Evolutionary conservation across 2,329 filamentous ascomycete genomes (phyloP), one percentile per base, ranked within the genome.

Genomic region (Fonsecaea pedrosoi): DNA sequence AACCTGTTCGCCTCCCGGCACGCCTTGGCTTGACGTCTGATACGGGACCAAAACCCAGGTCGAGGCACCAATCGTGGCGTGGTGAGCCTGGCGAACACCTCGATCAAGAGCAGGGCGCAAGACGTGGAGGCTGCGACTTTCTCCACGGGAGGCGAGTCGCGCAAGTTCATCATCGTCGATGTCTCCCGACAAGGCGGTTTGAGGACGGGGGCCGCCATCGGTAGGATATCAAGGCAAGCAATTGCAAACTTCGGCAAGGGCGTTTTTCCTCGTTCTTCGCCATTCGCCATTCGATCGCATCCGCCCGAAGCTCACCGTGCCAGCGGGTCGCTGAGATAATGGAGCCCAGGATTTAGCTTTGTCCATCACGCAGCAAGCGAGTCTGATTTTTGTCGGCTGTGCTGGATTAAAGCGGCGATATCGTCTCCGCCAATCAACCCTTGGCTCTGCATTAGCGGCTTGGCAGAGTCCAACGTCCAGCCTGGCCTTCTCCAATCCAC

Each of bases 131-230:
- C 45, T 9, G 21, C 45, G 45, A 50, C 18, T 25, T 50, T 50
- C 45, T 50, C 45, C 45, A 50, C 45, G 45, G 45, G 45, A 50
- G 45, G 45, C 45, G 21, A 50, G 18, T 50, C 25, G 45, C 45
- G 45, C 21, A 50, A 21, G 9, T 50, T 21, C 21, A 50, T 50
- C 45, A 50, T 50, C 45, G 45, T 50, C 15, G 45, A 50, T 10
- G 45, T 50, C 12, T 50, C 25, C 45, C 45, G 45, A 50, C 21
- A 10, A 50, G 18, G 18, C 42, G 42, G 42, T 25, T 48, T 18
- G 42, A 48, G 42, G 42, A 21, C 42, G 42, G 42, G 42, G 10
- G 10, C 15, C 40, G 21, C 15, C 4, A 45, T 45, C 40, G 40
- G 40, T 21, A 45, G 40, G 40, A 45, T n/a, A 45, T 45, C 40